A percentile compares a stretch with the other conserved stretches of the same genome.
Evolutionary conservation across 140 eudicot genomes (phyloP).

Genomic region (Oenanthe javanica): DNA sequence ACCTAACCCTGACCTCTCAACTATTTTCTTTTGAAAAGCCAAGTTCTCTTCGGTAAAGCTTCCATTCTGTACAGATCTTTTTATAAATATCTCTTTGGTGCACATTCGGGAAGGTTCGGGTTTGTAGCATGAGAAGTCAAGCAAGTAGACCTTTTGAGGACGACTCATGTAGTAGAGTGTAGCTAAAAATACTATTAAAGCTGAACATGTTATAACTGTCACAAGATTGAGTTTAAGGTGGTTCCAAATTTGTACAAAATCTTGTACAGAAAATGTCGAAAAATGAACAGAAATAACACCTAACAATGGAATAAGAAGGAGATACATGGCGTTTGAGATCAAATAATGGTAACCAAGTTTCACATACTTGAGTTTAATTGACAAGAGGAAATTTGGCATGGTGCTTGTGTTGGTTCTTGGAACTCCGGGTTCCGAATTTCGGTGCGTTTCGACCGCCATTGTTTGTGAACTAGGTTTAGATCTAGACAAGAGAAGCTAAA

Average conservation of each 20-base stretch:
- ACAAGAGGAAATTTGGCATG: constrained; percentile 56
- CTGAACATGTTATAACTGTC: constrained; percentile 45
- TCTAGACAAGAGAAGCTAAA: background rate
- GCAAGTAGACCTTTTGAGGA: constrained; percentile 53
- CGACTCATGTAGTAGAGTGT: constrained; percentile 70
- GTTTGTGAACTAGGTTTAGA: background rate
- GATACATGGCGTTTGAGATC: constrained; percentile 65
- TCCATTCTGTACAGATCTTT: constrained; percentile 38
- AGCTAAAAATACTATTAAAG: constrained; percentile 48
- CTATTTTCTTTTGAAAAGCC: constrained; percentile 67
- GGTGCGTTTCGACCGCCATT: background rate
- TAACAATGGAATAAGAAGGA: constrained; percentile 41
- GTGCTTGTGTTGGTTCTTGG: background rate
- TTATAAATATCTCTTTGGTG: constrained; percentile 45
- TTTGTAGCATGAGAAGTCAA: constrained; percentile 63
- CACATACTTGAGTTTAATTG: constrained; percentile 61
- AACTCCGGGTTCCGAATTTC: constrained; percentile 1
- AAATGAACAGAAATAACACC: constrained; percentile 23
- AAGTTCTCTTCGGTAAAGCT: constrained; percentile 56
- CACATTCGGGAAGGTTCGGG: constrained; percentile 44
- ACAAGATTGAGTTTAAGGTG: constrained; percentile 57
- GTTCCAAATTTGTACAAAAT: constrained; percentile 42
- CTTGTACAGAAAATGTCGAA: constrained; percentile 39
- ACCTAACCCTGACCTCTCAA: constrained; percentile 81
- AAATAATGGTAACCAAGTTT: constrained; percentile 77